Conservation (phyloP, 164 flowering plant genomes). For the Chimonanthus praecox region DNA sequence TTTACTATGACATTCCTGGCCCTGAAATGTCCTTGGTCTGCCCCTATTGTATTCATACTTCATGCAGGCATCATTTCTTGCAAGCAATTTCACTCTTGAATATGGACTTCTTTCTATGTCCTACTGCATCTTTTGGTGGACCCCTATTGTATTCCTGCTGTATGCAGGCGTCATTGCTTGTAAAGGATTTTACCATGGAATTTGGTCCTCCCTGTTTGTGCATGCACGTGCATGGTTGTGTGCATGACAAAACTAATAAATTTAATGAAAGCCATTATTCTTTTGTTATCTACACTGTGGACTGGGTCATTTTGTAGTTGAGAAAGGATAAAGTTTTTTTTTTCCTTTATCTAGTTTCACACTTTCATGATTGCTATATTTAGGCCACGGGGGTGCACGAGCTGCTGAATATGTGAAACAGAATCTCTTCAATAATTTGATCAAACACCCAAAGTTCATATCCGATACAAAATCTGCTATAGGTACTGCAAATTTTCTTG, state of each 20-base stretch:
- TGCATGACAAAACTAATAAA: background rate
- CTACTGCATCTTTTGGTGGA: too few species aligned
- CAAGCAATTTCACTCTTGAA: too few species aligned
- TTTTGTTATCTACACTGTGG: background rate
- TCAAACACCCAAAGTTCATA: conserved; percentile 89
- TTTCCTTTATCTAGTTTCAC: background rate
- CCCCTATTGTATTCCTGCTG: background rate
- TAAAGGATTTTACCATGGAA: too few species aligned
- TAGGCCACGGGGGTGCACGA: conserved; percentile 98
- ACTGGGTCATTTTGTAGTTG: background rate
- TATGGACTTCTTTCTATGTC: too few species aligned
- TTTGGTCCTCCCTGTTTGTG: background rate
- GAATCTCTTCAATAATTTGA: conserved; percentile 86
- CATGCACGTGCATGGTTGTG: background rate
- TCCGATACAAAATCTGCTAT: conserved; percentile 92
- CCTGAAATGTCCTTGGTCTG: too few species aligned
- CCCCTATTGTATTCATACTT: too few species aligned
- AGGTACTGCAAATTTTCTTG: conserved; percentile 36
- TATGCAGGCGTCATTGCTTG: background rate
- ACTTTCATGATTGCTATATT: conserved; percentile 1
- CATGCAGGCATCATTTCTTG: too few species aligned
- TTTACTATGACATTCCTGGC: too few species aligned
- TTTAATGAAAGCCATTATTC: too few species aligned
- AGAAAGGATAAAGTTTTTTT: background rate
- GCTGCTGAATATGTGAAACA: conserved; percentile 96